phyloP scores from a whole-genome alignment of 805 yeast species.

The Yarrowia bubula region DNA sequence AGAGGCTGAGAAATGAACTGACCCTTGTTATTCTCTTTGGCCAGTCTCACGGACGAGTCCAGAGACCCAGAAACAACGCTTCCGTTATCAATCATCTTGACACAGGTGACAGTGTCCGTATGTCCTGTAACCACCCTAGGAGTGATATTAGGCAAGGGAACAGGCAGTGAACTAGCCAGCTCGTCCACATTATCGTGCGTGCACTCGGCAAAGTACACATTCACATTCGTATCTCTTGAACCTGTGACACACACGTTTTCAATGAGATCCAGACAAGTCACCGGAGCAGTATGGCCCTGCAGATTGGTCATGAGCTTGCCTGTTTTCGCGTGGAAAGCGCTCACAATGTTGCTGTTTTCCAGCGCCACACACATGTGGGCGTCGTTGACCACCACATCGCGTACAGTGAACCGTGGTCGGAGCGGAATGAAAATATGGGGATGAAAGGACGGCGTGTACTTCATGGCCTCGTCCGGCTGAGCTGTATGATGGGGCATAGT shows the following conservation, averaged over 20 bases:
- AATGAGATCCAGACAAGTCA: conserved; percentile 1
- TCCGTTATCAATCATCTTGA: conserved; percentile 3
- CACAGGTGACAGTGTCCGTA: background rate
- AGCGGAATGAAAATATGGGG: conserved; percentile 13
- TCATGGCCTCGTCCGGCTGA: background rate
- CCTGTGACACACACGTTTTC: conserved; percentile 14
- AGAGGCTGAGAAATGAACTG: background rate
- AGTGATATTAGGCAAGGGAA: background rate
- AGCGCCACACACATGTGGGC: conserved; percentile 8
- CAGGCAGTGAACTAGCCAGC: conserved; percentile 3
- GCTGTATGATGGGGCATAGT: background rate
- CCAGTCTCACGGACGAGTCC: background rate
- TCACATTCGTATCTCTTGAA: background rate
- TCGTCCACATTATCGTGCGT: background rate
- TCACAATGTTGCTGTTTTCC: conserved; percentile 1
- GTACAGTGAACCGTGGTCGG: background rate
- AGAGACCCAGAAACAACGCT: conserved; percentile 4
- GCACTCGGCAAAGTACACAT: conserved; percentile 8
- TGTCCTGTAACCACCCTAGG: conserved; percentile 2
- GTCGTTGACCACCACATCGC: background rate
- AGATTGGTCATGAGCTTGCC: conserved; percentile 13
- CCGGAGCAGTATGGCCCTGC: conserved; percentile 2
- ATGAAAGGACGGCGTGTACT: conserved; percentile 1
- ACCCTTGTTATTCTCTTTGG: conserved; percentile 1
- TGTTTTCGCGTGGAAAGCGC: conserved; percentile 9